Evolutionary conservation across 192 early-diverging fungal genomes (phyloP), one percentile per base, ranked within the genome.

Genomic region (Gorgonomyces haynaldii): DNA sequence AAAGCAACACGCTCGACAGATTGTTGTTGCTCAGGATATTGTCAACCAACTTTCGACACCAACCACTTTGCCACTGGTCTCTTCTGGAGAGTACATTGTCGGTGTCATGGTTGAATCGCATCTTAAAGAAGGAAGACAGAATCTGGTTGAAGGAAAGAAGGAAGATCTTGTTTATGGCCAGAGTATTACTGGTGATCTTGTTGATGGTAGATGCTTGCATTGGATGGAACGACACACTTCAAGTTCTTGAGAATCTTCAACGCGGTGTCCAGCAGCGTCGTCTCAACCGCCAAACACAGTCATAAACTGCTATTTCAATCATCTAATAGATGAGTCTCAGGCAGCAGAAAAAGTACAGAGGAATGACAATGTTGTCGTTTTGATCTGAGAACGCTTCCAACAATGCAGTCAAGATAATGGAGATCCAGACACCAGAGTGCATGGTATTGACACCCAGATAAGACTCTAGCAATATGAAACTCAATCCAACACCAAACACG

Each of bases 61-160:
- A 45, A 74, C 85, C 61, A 62, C 82, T 50, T 69, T 69, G 32
- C 54, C 67, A 15, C 77, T 79, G 22, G 57, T 64, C 13, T 57
- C 73, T 13, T 72, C 78, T 13, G 83, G 86, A 28, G 79, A 78
- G 0, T 45, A 34, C 45, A 87, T 98, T 57, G 64, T 84, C 39
- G 91, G 92, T 40, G 88, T 98, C 25, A 96, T 98, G 95, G 86
- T 98, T 47, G 92, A 96, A 65, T 83, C 78, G 42, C 82, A 96
- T 51, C 59, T 98, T 37, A 76, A 81, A 23, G 91, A 95, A 69
- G 95, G 90, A 28, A 45, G 66, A 12, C 72, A 76, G 43, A 67
- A 77, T 54, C 82, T 88, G 25, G 57, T 52, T 7, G 73, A 81
- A 37, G 90, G 88, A 26, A 71, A 80, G 17, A 69, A 80, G 43